phyloP scores from a whole-genome alignment of 257 asterid genomes.

The Fraxinus excelsior region DNA sequence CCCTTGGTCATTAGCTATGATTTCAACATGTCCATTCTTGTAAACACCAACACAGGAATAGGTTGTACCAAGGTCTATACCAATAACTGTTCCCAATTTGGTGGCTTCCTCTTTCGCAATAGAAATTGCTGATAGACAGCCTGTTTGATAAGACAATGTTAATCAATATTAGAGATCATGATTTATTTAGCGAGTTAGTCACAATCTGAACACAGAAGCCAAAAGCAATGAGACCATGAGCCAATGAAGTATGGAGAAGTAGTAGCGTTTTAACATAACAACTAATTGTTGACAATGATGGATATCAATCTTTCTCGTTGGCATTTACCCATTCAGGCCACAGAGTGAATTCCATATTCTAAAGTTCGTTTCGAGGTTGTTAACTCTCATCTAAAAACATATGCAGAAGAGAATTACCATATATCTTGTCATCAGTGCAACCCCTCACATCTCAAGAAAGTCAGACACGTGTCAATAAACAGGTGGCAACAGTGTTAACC shows the following conservation, averaged over 20 bases:
- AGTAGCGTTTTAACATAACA: not conserved
- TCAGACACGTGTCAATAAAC: not conserved
- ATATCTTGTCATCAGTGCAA: not conserved
- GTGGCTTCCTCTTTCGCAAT: constrained; percentile 73
- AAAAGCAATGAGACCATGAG: not conserved
- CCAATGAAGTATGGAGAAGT: not conserved
- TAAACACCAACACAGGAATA: constrained; percentile 97
- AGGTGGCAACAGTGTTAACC: not conserved
- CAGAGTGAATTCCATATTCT: not conserved
- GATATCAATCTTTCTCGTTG: not conserved
- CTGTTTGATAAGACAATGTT: constrained; percentile 37
- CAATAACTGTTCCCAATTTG: constrained; percentile 85
- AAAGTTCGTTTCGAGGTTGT: not conserved
- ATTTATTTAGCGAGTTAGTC: not conserved
- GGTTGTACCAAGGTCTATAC: constrained; percentile 93
- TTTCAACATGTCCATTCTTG: constrained; percentile 92
- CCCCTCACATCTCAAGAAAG: not conserved
- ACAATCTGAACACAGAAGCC: not conserved
- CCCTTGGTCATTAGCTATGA: constrained; percentile 95
- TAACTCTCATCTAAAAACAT: not conserved
- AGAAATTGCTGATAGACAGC: constrained; percentile 59
- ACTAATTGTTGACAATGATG: not conserved
- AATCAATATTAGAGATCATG: constrained; percentile 2
- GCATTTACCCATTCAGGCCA: not conserved
- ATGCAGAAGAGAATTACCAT: not conserved